A percentile compares a stretch with the other conserved stretches of the same genome.
Conservation (phyloP, 164 flowering plant genomes). For the Litsea cubeba region DNA sequence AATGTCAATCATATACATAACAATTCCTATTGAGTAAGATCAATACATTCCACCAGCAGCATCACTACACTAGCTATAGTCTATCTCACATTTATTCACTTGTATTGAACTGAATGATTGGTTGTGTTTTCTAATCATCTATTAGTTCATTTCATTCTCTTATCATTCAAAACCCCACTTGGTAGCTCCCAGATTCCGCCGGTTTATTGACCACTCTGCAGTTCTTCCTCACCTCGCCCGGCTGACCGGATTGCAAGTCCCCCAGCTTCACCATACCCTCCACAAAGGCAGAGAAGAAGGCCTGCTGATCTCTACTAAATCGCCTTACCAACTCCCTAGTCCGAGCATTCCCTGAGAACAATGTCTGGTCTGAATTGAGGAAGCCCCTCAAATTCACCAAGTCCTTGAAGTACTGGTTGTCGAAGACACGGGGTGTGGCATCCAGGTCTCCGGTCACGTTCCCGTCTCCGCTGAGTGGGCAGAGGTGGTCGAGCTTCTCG, state of each 20-base stretch:
- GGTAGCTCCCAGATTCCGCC: neutral
- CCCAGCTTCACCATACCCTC: constrained; percentile 89
- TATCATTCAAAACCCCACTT: neutral
- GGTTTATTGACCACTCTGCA: constrained; percentile 59
- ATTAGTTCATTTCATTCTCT: no score
- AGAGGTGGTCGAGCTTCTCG: constrained; percentile 48
- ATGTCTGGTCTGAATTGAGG: constrained; percentile 73
- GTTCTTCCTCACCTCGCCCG: constrained; percentile 75
- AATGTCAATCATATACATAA: no score
- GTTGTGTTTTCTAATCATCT: no score
- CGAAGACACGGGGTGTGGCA: constrained; percentile 64
- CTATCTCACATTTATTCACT: no score
- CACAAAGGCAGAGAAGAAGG: constrained; percentile 65
- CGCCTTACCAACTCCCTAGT: constrained; percentile 47
- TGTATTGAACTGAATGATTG: no score
- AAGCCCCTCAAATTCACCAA: constrained; percentile 73
- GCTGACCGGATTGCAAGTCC: constrained; percentile 56
- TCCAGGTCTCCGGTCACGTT: constrained; percentile 72
- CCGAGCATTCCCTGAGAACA: constrained; percentile 31
- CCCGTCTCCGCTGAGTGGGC: constrained; percentile 64
- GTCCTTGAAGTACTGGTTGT: constrained; percentile 87
- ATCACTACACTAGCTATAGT: no score
- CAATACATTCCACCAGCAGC: no score
- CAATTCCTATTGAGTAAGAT: no score
- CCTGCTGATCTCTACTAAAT: constrained; percentile 39